Conservation (phyloP, 371 early-diverging fungal species). For the Lichtheimia ornata region DNA sequence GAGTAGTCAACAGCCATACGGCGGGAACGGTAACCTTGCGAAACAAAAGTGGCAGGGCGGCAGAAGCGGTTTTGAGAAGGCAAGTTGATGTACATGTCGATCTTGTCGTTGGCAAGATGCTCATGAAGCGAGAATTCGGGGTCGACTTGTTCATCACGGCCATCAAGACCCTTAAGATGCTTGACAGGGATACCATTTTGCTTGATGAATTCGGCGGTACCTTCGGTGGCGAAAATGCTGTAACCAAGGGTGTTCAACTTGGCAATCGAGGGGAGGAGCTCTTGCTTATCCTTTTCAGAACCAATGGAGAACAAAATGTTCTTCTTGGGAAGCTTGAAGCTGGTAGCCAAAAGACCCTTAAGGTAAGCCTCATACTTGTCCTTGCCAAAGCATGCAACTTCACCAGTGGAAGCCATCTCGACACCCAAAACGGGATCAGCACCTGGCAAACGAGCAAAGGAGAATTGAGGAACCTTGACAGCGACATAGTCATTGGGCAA, state of each 20-base stretch:
- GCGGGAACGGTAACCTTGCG: constrained; percentile 78
- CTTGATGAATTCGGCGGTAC: constrained; percentile 92
- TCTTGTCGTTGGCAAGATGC: constrained; percentile 80
- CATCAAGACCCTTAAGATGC: constrained; percentile 77
- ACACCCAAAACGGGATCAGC: constrained; percentile 96
- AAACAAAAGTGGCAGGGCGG: constrained; percentile 74
- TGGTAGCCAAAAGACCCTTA: constrained; percentile 85
- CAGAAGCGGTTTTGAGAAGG: constrained; percentile 91
- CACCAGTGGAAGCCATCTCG: constrained; percentile 98
- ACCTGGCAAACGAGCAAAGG: constrained; percentile 90
- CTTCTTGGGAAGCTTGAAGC: constrained; percentile 66
- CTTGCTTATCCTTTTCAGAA: constrained; percentile 66
- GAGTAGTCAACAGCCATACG: constrained; percentile 89
- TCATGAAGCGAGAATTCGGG: constrained; percentile 57
- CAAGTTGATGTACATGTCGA: constrained; percentile 94
- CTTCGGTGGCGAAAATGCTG: constrained; percentile 73
- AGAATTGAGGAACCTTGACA: constrained; percentile 94
- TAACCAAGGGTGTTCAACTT: constrained; percentile 67
- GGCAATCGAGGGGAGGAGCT: constrained; percentile 68
- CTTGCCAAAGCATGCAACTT: constrained; percentile 94
- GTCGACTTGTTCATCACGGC: constrained; percentile 51
- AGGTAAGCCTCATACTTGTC: constrained; percentile 87
- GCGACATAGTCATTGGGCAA: constrained; percentile 76
- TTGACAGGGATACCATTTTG: constrained; percentile 90
- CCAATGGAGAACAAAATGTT: constrained; percentile 77